These are phyloP conservation scores for Tetrastigma voinierianum DNA, from an alignment of 164 flowering plant species.

Conservation along the genomic window DNA sequence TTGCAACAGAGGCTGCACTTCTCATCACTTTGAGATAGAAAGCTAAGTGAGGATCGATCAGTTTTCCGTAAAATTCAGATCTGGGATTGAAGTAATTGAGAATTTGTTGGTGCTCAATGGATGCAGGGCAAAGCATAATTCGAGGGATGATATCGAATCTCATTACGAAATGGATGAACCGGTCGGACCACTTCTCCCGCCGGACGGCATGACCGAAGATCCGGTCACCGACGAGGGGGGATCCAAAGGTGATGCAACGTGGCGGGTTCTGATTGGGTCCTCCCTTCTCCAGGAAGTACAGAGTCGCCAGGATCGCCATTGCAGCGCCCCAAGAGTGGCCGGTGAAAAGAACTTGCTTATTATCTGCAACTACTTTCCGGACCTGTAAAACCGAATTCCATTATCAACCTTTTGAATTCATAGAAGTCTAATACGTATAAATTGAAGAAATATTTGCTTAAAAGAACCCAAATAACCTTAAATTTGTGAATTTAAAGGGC, in stretches of 20 bases:
- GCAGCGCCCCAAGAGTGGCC: slow-evolving; percentile 83
- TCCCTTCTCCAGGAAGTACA: slow-evolving; percentile 62
- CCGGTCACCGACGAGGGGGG: slow-evolving; percentile 63
- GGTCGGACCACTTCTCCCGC: slow-evolving; percentile 66
- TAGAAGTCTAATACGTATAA: too few relatives aligned
- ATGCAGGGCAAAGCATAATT: slow-evolving; percentile 52
- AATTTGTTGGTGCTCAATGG: slow-evolving; percentile 27
- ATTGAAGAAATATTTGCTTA: too few relatives aligned
- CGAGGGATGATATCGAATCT: slow-evolving; percentile 72
- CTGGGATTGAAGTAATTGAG: slow-evolving; percentile 40
- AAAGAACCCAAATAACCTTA: too few relatives aligned
- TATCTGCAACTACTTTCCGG: slow-evolving; percentile 31
- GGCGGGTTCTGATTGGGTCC: slow-evolving; percentile 15
- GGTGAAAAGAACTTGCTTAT: slow-evolving; percentile 60
- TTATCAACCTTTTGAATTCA: neutral
- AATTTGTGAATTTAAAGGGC: too few relatives aligned
- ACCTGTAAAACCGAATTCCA: slow-evolving; percentile 42
- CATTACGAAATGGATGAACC: slow-evolving; percentile 56
- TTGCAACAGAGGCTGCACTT: slow-evolving; percentile 46
- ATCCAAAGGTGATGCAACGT: slow-evolving; percentile 73
- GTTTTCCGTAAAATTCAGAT: slow-evolving; percentile 8
- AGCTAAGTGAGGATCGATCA: slow-evolving; percentile 3
- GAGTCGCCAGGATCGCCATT: slow-evolving; percentile 59
- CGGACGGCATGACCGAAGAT: slow-evolving; percentile 59
- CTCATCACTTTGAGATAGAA: slow-evolving; percentile 45